A percentile compares a stretch with the other conserved stretches of the same genome.
Conservation (phyloP, 1,139 yeast species). For the Saccharomycopsis hybrid region DNA sequence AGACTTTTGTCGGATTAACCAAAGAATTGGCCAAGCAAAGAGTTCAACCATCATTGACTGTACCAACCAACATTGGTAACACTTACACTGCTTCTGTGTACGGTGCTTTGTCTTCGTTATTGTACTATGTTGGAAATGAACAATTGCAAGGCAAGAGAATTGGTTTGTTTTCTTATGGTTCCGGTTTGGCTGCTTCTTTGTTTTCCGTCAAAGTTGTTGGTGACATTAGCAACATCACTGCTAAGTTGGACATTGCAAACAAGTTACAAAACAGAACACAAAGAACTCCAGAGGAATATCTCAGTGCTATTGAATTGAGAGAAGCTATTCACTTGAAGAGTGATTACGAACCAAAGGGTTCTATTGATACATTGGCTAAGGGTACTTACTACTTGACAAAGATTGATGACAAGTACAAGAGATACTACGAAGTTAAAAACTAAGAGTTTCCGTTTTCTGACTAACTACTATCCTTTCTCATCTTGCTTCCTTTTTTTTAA, state of each 20-base stretch:
- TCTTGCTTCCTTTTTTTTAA: no score
- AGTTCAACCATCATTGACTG: slow-evolving; percentile 73
- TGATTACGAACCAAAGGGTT: slow-evolving; percentile 71
- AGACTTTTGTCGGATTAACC: slow-evolving; percentile 73
- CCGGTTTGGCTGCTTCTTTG: slow-evolving; percentile 92
- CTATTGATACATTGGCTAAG: slow-evolving; percentile 56
- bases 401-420: slow-evolving; percentile 85
- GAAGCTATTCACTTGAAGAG: slow-evolving; percentile 81
- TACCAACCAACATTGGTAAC: slow-evolving; percentile 97
- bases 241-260: slow-evolving; percentile 60
- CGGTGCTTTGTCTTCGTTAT: slow-evolving; percentile 77
- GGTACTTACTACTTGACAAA: slow-evolving; percentile 84
- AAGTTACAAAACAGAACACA: slow-evolving; percentile 62
- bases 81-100: slow-evolving; percentile 96
- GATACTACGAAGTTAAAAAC: slow-evolving; percentile 59
- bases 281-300: slow-evolving; percentile 74
- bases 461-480: background rate
- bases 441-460: background rate
- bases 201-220: slow-evolving; percentile 76
- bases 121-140: slow-evolving; percentile 69
- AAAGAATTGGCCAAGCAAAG: slow-evolving; percentile 65
- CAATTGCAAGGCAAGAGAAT: slow-evolving; percentile 76
- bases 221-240: slow-evolving; percentile 65
- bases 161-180: slow-evolving; percentile 94
- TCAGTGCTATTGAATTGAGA: slow-evolving; percentile 75